Evolutionary conservation across 2,329 filamentous ascomycete genomes (phyloP).

Genomic region (Trichoderma sp.): DNA sequence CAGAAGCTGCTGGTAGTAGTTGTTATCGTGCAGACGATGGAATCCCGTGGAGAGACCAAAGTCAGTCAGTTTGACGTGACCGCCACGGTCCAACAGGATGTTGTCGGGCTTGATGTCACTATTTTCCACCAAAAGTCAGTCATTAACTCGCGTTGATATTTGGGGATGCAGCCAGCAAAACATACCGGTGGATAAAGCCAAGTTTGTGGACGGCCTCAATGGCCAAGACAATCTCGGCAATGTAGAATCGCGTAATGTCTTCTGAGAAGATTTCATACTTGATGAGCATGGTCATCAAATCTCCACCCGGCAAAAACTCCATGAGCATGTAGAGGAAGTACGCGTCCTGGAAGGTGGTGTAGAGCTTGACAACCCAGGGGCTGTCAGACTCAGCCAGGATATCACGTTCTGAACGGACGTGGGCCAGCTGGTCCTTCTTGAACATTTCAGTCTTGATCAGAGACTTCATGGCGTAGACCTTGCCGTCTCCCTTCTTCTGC

Average conservation of each 20-base stretch:
- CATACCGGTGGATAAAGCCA: slow-evolving; percentile 96
- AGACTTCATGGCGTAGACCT: slow-evolving; percentile 98
- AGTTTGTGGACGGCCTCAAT: slow-evolving; percentile 98
- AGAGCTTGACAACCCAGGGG: slow-evolving; percentile 98
- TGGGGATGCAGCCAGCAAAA: slow-evolving; percentile 4
- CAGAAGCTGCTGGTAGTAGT: slow-evolving; percentile 96
- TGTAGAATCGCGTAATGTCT: slow-evolving; percentile 98
- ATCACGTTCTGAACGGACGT: slow-evolving; percentile 96
- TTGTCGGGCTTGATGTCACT: slow-evolving; percentile 99
- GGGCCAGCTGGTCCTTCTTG: slow-evolving; percentile 96
- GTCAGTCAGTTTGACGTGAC: slow-evolving; percentile 97
- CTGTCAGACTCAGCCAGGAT: slow-evolving; percentile 99
- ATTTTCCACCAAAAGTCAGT: slow-evolving; percentile 2
- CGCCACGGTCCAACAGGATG: slow-evolving; percentile 90
- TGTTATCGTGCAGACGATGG: slow-evolving; percentile 96
- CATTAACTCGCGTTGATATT: neutral
- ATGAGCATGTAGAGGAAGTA: slow-evolving; percentile 99
- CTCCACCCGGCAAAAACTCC: slow-evolving; percentile 97
- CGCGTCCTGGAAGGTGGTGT: slow-evolving; percentile 94
- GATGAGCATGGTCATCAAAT: slow-evolving; percentile 99
- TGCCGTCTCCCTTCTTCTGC: slow-evolving; percentile 92
- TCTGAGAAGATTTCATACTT: slow-evolving; percentile 99
- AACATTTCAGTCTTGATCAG: slow-evolving; percentile 99
- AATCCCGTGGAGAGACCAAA: slow-evolving; percentile 98
- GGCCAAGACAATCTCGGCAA: slow-evolving; percentile 96